Base-by-base conservation (phyloP, 306 rosid species). In the Hippophae rhamnoides region DNA sequence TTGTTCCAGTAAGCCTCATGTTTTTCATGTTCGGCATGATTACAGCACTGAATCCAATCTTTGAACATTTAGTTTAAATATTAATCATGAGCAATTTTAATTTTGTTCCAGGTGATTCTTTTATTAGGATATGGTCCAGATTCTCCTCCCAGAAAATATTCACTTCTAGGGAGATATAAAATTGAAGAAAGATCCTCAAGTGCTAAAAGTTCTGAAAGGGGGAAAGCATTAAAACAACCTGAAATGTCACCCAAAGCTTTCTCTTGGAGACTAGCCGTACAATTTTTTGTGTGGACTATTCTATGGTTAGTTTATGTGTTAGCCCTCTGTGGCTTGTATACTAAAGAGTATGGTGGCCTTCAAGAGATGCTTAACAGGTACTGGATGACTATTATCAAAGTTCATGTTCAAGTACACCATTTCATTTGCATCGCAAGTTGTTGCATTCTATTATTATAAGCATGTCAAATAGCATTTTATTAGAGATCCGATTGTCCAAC, bases 281-380 rank as follows among this genome's bases (percentile, higher is more conserved):
- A 60, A 63, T 82, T 90, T 70, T 46, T 87, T 38, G 61, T 77
- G 49, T 90, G 90, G 90, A 64, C 73, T 68, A 68, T 73, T 43
- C 54, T 82, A 59, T 92, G 96, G 95, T 83, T 89, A 52, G 67
- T 65, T 81, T 88, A 92, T 41, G 71, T 88, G 73, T 60, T 92
- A 63, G 62, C 88, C 69, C 89, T 92, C n/a, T 87, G 89, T 61
- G 79, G 79, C 43, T 48, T 87, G 63, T 81, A 61, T 67, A 77
- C 82, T 57, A 76, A 75, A 68, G 83, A 81, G 64, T 78, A 85
- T 72, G 93, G 98, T 40, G 88, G 96, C 54, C 86, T 92, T 50
- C 55, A 23, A 69, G 96, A 92, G 86, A 70, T 87, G 89, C 83
- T 87, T 78, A 82, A 72, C 75, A 92, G 96, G 99, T 90, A 76